Base-by-base conservation (phyloP, 441 rosid genomes). In the Erodium trifolium region DNA sequence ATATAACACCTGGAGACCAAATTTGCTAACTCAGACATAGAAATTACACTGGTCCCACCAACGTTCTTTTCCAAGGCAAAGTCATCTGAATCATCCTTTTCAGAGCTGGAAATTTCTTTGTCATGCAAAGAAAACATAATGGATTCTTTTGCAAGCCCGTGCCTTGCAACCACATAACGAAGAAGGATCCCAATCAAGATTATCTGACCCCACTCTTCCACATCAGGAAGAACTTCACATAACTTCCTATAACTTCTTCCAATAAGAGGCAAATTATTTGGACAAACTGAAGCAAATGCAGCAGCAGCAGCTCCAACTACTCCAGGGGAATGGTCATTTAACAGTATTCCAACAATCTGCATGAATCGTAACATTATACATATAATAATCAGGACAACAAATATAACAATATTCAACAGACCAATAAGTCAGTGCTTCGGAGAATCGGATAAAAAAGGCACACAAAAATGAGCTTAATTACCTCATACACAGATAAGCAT, bases 121-220 rank as follows among this genome's bases (percentile, higher is more conserved):
- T 76, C 69, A 74, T 80, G 87, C 75, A 87, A 29, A 64, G 84
- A 86, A 71, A 79, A 79, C 97, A 93, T 89, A 79, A 93, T 77
- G 27, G 99, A 93, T 76, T 93, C 93, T 78, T 86, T 80, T 72
- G 86, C 96, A 73, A 93, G 86, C 68, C 99, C 99, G 77, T 89
- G 96, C 78, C 86, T 82, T 67, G 97, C 97, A 70, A 88, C 83
- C 49, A 82, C 86, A 74, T 87, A 91, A 60, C 86, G 92, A 76
- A 90, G 73, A 72, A 93, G 96, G 67, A 86, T 89, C 68, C 86
- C 86, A 67, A 84, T 93, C 67, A 91, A 82, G 77, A 82, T 75
- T 79, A 91, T 91, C 81, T 91, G 96, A 73, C 99, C 99, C 99
- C 99, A 93, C 73, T 91, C 99, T 83, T 93, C 99, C 57, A 91